Evolutionary conservation across 306 rosid genomes (phyloP), one percentile per base, ranked within the genome.

Genomic region (Comarum palustre): DNA sequence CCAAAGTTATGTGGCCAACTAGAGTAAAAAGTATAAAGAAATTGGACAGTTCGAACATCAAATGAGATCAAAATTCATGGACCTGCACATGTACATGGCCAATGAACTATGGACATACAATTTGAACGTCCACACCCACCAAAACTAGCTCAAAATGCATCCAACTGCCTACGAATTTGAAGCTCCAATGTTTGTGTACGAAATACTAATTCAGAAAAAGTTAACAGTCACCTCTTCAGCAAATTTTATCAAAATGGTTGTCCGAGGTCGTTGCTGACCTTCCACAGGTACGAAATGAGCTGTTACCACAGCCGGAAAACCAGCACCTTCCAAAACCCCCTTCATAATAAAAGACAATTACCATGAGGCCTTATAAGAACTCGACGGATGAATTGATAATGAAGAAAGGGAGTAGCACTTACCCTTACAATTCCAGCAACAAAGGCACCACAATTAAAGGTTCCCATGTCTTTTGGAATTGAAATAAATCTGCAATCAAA

Each of bases 281-380:
- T 94, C 99, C 89, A 94, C 83, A 58, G 98, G 98, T 80, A 94
- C 99, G 80, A 94, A 94, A 79, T 94, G 99, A 57, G 99, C 98
- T 15, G 98, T 94, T 29, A 94, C 98, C 79, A 94, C 96, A 80
- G 98, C 98, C 5, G 98, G 98, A 83, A 94, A 91, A 47, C 99
- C 97, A 61, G 96, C 92, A 64, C 97, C 67, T 45, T 94, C 98
- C 88, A 91, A 71, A 74, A 94, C 96, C 62, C 96, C 97, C 98
- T 92, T 75, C 75, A 82, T 71, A 65, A 76, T 70, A 74, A 82
- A 83, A 27, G 51, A 76, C 46, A 68, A 77, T 50, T 10, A 47
- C 57, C 73, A 39, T 70, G 54, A 78, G 85, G 31, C 32, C 74
- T 80, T 65, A 70, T 52, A 62, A 64, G 47, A 78, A 60, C 76